Evolutionary conservation across 192 early-diverging fungal genomes (phyloP), one percentile per base, ranked within the genome.

Genomic region (Coemansia brasiliensis): DNA sequence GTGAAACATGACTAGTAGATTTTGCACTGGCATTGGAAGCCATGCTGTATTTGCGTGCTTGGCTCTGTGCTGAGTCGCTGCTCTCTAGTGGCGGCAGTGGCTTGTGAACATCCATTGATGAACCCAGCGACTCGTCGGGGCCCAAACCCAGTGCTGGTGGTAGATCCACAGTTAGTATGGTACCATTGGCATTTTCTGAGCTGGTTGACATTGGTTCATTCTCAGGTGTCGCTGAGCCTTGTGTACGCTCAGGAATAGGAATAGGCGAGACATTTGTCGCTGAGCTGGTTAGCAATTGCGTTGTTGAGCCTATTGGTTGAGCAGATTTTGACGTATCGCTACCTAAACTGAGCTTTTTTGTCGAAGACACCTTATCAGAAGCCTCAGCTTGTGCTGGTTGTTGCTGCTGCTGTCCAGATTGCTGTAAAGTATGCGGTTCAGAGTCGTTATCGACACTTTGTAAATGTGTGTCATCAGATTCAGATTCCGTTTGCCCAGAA

Each of bases 61-160:
- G n/a, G 25, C n/a, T 27, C 2, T 10, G 24, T 6, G 48, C 13
- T 15, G 15, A 7, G 25, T 50, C 25, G 22, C 16, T 25, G 12
- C n/a, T 24, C 20, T 15, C 13, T 35, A 71, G 17, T 2, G 45
- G 50, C 12, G 74, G 74, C 20, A 77, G 69, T 18, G 67, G 67
- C 43, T 77, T 77, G 57, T 71, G 67, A 20, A 52, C 35, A 37
- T 64, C 16, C 13, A 61, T 17, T 20, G 69, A 32, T 21, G 52
- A 61, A 15, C 5, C 24, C 25, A 39, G 18, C 24, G 17, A 24
- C 46, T 59, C 59, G 16, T 40, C 54, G 32, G 49, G 51, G 24
- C 32, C 59, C 25, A 52, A 39, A 1, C 21, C 49, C 39, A 52
- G 48, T 18, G 39, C 48, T 0, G 21, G 22, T 20, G 38, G 38